Evolutionary conservation across 768 basidiomycete genomes (phyloP).

Genomic region (Termitomyces sp.): DNA sequence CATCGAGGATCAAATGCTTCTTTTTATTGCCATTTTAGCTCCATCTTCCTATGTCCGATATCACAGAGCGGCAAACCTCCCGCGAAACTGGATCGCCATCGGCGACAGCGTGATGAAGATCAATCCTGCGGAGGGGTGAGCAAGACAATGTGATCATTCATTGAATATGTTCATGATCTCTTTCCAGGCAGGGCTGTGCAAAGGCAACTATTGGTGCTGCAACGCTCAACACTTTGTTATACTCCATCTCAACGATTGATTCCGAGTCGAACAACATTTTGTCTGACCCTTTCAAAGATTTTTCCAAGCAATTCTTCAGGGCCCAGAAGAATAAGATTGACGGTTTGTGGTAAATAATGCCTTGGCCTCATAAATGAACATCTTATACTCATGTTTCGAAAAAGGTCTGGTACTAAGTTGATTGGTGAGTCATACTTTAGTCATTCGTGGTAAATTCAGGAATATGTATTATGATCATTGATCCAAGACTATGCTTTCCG

Average conservation of each 20-base stretch:
- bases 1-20: background rate
- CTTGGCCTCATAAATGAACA: background rate
- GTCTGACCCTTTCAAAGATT: background rate
- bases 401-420: slow-evolving; percentile 1
- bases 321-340: slow-evolving; percentile 2
- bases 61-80: slow-evolving; percentile 19
- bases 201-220: slow-evolving; percentile 3
- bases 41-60: slow-evolving; percentile 20
- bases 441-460: background rate
- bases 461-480: background rate
- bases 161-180: background rate
- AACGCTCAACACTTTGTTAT: background rate
- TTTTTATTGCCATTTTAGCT: slow-evolving; percentile 8
- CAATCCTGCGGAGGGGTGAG: slow-evolving; percentile 10
- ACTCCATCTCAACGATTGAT: background rate
- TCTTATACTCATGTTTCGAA: background rate
- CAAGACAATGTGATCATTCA: background rate
- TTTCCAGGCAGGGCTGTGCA: background rate
- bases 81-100: slow-evolving; percentile 26
- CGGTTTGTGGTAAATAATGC: background rate
- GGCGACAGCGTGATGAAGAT: slow-evolving; percentile 28
- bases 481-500: background rate
- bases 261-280: background rate
- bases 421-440: background rate
- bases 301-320: background rate